phyloP scores from a whole-genome alignment of 164 flowering plant species.

The Tetrastigma voinierianum region DNA sequence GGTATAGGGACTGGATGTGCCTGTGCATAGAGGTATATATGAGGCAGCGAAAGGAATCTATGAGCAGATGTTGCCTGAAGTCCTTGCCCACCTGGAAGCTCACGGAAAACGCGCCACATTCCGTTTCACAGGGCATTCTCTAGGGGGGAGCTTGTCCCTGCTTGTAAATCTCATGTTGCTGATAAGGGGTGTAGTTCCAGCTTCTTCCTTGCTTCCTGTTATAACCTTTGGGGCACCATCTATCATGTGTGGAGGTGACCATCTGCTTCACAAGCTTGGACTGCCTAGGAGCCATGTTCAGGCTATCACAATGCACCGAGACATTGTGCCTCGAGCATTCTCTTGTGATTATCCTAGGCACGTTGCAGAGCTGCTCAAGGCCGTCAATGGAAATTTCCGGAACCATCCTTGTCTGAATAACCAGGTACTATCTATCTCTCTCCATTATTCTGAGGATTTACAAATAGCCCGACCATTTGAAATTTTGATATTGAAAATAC shows the following conservation, averaged over 20 bases:
- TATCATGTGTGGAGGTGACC: slow-evolving; percentile 92
- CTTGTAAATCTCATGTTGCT: slow-evolving; percentile 87
- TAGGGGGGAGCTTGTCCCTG: slow-evolving; percentile 89
- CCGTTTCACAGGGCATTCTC: slow-evolving; percentile 97
- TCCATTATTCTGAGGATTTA: neutral
- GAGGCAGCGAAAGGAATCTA: slow-evolving; percentile 98
- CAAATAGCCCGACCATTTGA: no score
- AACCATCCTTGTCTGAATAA: slow-evolving; percentile 80
- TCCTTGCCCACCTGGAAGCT: slow-evolving; percentile 60
- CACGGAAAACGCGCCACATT: slow-evolving; percentile 65
- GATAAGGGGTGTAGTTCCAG: slow-evolving; percentile 75
- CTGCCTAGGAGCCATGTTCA: slow-evolving; percentile 78
- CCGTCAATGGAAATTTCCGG: slow-evolving; percentile 81
- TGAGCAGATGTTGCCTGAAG: slow-evolving; percentile 90
- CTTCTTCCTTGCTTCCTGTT: slow-evolving; percentile 86
- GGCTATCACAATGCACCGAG: slow-evolving; percentile 84
- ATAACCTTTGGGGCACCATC: slow-evolving; percentile 89
- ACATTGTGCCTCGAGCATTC: slow-evolving; percentile 96
- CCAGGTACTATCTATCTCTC: slow-evolving; percentile 61
- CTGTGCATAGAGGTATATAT: slow-evolving; percentile 95
- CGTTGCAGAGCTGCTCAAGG: slow-evolving; percentile 82
- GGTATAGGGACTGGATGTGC: slow-evolving; percentile 72
- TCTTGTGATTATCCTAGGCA: slow-evolving; percentile 85
- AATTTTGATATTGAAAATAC: neutral
- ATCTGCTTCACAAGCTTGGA: slow-evolving; percentile 66